Percentiles rank a stretch among this genome's conserved stretches.
These are phyloP conservation scores for Nicotiana knightiana DNA, from an alignment of 257 asterid species.

Conservation along the genomic window DNA sequence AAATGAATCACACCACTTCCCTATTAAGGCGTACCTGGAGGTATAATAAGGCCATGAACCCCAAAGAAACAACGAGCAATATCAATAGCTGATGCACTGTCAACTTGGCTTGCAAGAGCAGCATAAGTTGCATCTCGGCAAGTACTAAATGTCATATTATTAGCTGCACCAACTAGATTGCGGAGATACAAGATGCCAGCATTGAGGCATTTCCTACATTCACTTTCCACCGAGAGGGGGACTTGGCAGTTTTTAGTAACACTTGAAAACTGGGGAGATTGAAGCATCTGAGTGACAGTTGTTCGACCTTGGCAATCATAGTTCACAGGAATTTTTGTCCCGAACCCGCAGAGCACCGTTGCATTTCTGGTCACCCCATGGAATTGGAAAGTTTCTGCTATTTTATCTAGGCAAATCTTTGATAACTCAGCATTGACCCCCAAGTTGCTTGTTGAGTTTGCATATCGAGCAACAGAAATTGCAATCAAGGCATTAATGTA, in stretches of 20 bases:
- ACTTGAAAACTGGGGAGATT: constrained; percentile 55
- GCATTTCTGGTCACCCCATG: constrained; percentile 70
- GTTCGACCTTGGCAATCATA: constrained; percentile 77
- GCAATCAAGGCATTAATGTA: constrained; percentile 79
- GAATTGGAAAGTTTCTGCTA: constrained; percentile 59
- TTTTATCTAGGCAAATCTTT: constrained; percentile 49
- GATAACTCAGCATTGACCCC: constrained; percentile 60
- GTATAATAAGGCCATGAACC: constrained; percentile 50
- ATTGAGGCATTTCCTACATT: constrained; percentile 80
- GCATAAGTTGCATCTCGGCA: constrained; percentile 93
- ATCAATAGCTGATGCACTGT: constrained; percentile 44
- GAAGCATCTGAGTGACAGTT: constrained; percentile 66
- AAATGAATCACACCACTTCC: neutral
- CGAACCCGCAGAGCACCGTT: constrained; percentile 66
- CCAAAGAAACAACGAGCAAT: constrained; percentile 89
- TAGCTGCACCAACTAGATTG: constrained; percentile 60
- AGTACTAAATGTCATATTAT: constrained; percentile 73
- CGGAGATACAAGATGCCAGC: constrained; percentile 72
- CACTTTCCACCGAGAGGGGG: constrained; percentile 39
- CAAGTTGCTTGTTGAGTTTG: constrained; percentile 54
- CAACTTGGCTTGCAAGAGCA: constrained; percentile 75
- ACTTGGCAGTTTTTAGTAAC: constrained; percentile 55
- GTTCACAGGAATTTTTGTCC: constrained; percentile 75
- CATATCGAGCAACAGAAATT: constrained; percentile 68
- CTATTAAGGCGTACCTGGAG: constrained; percentile 40